Percentiles rank a stretch among this genome's conserved stretches.
Evolutionary conservation across 1,284 basidiomycete genomes (phyloP).

Genomic region (Rhodotorula sp.): DNA sequence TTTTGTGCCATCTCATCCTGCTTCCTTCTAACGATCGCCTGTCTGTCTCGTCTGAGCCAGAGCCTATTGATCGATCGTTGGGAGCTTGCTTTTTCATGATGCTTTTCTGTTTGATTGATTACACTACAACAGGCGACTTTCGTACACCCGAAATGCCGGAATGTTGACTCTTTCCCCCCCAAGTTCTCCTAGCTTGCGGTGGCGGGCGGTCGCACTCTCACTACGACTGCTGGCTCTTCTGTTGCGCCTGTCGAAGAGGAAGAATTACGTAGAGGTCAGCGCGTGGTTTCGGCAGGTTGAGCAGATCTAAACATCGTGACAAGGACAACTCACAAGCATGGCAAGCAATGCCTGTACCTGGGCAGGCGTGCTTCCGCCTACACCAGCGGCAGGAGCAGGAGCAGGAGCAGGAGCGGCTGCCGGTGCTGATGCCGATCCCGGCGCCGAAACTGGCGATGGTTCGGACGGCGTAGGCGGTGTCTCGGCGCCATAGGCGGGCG

Average conservation of each 20-base stretch:
- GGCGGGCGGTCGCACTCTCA: too few relatives aligned
- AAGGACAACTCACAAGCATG: slow-evolving; percentile 5
- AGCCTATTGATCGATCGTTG: too few relatives aligned
- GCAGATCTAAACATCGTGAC: too few relatives aligned
- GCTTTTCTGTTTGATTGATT: not conserved
- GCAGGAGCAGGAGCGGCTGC: not conserved
- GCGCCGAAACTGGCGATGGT: not conserved
- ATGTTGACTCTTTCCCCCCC: not conserved
- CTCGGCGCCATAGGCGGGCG: not conserved
- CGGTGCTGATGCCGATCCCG: not conserved
- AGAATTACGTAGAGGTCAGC: too few relatives aligned
- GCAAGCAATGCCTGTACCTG: slow-evolving; percentile 14
- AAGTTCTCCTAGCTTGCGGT: not conserved
- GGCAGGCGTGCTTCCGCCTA: not conserved
- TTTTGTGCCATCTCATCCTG: too few relatives aligned
- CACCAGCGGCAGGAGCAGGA: too few relatives aligned
- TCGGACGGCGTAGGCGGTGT: not conserved
- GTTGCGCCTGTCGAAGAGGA: not conserved
- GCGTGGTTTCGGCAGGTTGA: too few relatives aligned
- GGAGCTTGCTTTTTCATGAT: not conserved
- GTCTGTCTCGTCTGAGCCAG: too few relatives aligned
- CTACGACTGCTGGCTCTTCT: not conserved
- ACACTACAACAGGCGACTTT: too few relatives aligned
- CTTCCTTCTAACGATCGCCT: too few relatives aligned
- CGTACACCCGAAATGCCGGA: not conserved